Evolutionary conservation across 2,329 filamentous ascomycete genomes (phyloP).

Genomic region (Epichloe brachyelytri): DNA sequence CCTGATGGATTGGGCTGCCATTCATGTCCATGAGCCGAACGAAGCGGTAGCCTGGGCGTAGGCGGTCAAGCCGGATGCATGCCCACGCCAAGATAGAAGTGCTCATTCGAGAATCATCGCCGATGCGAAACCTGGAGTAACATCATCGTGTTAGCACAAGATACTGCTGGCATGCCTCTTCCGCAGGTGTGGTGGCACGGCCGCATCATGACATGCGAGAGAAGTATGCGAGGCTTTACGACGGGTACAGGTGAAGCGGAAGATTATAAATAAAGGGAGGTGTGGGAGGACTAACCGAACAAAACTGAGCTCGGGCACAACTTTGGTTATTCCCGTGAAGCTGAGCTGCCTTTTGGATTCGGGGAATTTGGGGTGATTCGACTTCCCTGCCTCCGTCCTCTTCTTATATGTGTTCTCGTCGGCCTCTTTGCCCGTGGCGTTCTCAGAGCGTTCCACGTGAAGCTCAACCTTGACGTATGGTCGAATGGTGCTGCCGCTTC

Average conservation of each 20-base stretch:
- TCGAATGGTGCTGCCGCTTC: conserved; percentile 32
- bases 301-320: conserved; percentile 60
- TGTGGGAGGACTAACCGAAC: conserved; percentile 44
- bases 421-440: conserved; percentile 18
- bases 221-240: neutral
- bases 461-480: conserved; percentile 70
- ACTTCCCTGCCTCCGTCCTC: conserved; percentile 40
- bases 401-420: conserved; percentile 45
- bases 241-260: neutral
- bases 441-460: conserved; percentile 53
- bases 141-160: conserved; percentile 8
- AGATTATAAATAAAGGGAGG: neutral
- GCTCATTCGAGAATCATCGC: conserved; percentile 31
- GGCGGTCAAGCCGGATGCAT: conserved; percentile 45
- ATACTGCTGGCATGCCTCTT: neutral
- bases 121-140: conserved; percentile 36
- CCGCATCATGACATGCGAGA: neutral
- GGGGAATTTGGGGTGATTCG: conserved; percentile 53
- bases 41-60: conserved; percentile 42
- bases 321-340: conserved; percentile 43
- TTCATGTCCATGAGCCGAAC: conserved; percentile 34
- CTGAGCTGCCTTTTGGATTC: conserved; percentile 35
- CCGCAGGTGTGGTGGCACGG: neutral
- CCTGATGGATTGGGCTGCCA: conserved; percentile 30
- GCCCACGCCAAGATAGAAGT: conserved; percentile 38